Base-by-base conservation (phyloP, 257 asterid genomes). In the Paulownia fortunei region DNA sequence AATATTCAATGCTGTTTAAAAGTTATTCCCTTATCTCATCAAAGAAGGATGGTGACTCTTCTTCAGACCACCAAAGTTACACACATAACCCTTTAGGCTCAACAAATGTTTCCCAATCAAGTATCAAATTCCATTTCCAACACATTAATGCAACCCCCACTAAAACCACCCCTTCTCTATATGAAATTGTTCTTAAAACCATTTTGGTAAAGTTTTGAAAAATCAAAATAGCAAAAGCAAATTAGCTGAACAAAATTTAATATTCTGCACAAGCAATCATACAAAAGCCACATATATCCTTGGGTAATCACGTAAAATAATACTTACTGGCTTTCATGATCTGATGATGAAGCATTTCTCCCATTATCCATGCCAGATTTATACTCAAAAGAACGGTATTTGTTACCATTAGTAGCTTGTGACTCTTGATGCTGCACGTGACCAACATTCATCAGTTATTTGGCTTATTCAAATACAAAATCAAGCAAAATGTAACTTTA, bases 251-350 rank as follows among this genome's bases (percentile, higher is more conserved):
- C 26, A 5, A 0, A 58, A 68, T 27, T 52, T n/a, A 55, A 54
- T 54, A 34, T 68, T 69, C 59, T 83, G 60, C 52, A 59, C 13
- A 24, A 72, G 67, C 70, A 79, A 16, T 34, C 76, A 21, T 26
- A 41, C 54, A 49, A 26, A 30, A 74, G 70, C 23, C 72, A 54
- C 51, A 8, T 30, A 19, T 61, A 49, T 69, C 51, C 58, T 70
- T 26, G 47, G 58, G 30, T 78, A 51, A 51, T 49, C 64, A 62
- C 24, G 58, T 44, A 52, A 66, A 73, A 60, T 42, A 71, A 61
- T 68, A 90, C 97, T 94, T 89, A 94, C 98, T 88, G 94, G 82
- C 93, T 91, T 77, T 92, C 98, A 75, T 56, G 94, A 77, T 94
- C 97, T 47, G 97, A 90, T 60, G 97, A 90, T 69, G 97, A 94